Percentiles rank a stretch among this genome's conserved stretches.
Conservation (phyloP, 495 filamentous ascomycete species). For the Aspergillus avenaceus region DNA sequence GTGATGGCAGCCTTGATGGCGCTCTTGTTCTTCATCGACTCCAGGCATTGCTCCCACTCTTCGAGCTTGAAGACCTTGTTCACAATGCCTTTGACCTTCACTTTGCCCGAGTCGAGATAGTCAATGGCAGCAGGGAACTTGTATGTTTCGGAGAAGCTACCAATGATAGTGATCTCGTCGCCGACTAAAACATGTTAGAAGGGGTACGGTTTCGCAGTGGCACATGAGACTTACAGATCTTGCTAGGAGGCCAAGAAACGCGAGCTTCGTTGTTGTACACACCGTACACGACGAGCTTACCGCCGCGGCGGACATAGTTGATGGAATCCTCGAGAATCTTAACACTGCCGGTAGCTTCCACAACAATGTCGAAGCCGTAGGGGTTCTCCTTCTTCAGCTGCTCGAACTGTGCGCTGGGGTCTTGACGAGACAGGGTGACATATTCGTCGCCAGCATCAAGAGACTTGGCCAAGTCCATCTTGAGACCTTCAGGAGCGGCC, state of each 20-base stretch:
- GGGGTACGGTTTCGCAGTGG: conserved; percentile 7
- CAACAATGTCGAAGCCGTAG: conserved; percentile 68
- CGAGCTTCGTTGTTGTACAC: conserved; percentile 59
- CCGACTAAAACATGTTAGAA: conserved; percentile 22
- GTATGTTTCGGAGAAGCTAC: conserved; percentile 66
- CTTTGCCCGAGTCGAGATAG: conserved; percentile 63
- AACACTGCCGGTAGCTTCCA: conserved; percentile 58
- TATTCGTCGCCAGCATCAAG: conserved; percentile 65
- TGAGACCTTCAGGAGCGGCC: conserved; percentile 61
- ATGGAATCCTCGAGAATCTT: conserved; percentile 67
- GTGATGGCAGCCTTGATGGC: conserved; percentile 70
- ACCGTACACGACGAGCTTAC: conserved; percentile 65
- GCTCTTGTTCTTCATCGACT: conserved; percentile 54
- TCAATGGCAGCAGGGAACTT: conserved; percentile 71
- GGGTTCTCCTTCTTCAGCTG: conserved; percentile 62
- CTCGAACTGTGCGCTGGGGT: conserved; percentile 53
- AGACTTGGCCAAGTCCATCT: conserved; percentile 65
- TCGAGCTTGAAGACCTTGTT: conserved; percentile 49
- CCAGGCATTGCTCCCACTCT: conserved; percentile 41
- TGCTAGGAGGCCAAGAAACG: conserved; percentile 62
- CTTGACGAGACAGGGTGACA: conserved; percentile 53
- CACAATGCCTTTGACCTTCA: conserved; percentile 54
- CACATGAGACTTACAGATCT: conserved; percentile 48
- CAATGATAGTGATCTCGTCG: conserved; percentile 66
- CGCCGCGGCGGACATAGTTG: conserved; percentile 63